Evolutionary conservation across 2,329 filamentous ascomycete genomes (phyloP).

Genomic region (Fusarium xylarioides): DNA sequence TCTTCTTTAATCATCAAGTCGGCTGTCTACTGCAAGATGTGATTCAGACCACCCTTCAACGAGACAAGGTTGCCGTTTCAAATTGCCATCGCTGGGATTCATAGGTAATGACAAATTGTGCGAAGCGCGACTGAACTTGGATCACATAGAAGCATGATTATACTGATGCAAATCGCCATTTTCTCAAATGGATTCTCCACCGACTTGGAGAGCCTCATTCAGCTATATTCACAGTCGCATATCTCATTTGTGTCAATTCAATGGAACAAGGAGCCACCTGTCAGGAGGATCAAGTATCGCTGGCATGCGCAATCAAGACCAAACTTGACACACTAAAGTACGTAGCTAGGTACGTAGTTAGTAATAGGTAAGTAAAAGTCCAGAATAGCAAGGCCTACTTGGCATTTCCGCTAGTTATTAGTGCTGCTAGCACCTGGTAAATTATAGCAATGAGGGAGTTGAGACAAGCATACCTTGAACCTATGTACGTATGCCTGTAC

Average conservation of each 20-base stretch:
- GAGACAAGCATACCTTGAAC: slow-evolving; percentile 33
- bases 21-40: slow-evolving; percentile 24
- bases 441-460: slow-evolving; percentile 39
- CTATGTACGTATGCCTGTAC: background rate
- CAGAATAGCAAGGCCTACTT: background rate
- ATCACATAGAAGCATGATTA: background rate
- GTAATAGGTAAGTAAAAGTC: slow-evolving; percentile 5
- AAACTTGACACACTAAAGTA: background rate
- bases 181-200: background rate
- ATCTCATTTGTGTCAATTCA: slow-evolving; percentile 1
- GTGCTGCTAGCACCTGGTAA: slow-evolving; percentile 25
- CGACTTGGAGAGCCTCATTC: slow-evolving; percentile 20
- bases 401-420: background rate
- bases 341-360: background rate
- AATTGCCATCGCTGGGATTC: slow-evolving; percentile 18
- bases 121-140: background rate
- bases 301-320: slow-evolving; percentile 15
- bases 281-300: slow-evolving; percentile 2
- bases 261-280: slow-evolving; percentile 8
- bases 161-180: background rate
- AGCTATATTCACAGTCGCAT: background rate
- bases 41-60: slow-evolving; percentile 24
- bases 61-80: slow-evolving; percentile 35
- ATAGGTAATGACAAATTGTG: slow-evolving; percentile 2
- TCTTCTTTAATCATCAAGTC: slow-evolving; percentile 11